Conservation (phyloP, 2,329 filamentous ascomycete genomes). For the Hypoxylon sp. region DNA sequence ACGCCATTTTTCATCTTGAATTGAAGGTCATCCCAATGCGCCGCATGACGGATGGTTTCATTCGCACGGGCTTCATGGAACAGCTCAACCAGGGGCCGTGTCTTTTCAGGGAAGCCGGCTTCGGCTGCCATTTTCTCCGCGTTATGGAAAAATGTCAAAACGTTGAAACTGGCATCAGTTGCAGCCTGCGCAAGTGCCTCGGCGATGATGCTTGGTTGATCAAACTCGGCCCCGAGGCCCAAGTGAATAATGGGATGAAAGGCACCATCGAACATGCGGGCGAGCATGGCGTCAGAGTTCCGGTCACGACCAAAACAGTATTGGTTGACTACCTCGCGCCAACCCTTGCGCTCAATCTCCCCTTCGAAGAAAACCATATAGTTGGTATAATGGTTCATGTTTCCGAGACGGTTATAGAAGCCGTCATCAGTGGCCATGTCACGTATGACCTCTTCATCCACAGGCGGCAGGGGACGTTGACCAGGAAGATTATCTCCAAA, state of each 20-base stretch:
- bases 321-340: conserved; percentile 68
- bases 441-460: conserved; percentile 44
- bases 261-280: conserved; percentile 65
- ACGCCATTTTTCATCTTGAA: conserved; percentile 74
- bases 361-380: conserved; percentile 76
- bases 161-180: conserved; percentile 66
- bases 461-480: conserved; percentile 49
- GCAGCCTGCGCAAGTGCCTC: conserved; percentile 76
- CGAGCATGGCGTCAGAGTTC: conserved; percentile 71
- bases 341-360: conserved; percentile 72
- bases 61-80: conserved; percentile 56
- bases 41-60: conserved; percentile 65
- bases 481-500: conserved; percentile 49
- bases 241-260: conserved; percentile 79
- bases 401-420: conserved; percentile 45
- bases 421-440: conserved; percentile 36
- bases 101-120: conserved; percentile 9
- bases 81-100: conserved; percentile 42
- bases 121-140: conserved; percentile 26
- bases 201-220: conserved; percentile 75
- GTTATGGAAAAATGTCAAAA: conserved; percentile 62
- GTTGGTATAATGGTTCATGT: conserved; percentile 62
- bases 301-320: conserved; percentile 72
- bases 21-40: conserved; percentile 53
- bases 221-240: conserved; percentile 77